Percentiles rank a stretch among this genome's conserved stretches.
Conservation (phyloP, 2,329 filamentous ascomycete species). For the Balansia obtecta region DNA sequence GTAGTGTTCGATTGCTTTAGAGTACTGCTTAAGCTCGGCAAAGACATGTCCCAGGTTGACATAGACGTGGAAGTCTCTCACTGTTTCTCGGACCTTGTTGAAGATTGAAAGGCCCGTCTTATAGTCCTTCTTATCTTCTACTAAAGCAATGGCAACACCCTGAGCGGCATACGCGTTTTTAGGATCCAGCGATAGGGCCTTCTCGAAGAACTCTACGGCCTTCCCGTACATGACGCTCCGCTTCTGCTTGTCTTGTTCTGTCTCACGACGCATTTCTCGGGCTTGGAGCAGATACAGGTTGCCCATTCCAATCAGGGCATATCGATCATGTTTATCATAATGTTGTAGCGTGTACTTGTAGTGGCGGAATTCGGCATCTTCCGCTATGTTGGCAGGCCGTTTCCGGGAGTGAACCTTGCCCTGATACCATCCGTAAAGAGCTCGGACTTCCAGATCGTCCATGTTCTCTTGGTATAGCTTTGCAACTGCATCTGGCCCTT, state of each 20-base stretch:
- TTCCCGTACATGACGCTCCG: slow-evolving; percentile 76
- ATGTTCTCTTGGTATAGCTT: slow-evolving; percentile 78
- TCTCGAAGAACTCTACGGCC: slow-evolving; percentile 97
- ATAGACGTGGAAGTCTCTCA: slow-evolving; percentile 79
- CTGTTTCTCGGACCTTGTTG: slow-evolving; percentile 76
- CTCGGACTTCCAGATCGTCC: slow-evolving; percentile 79
- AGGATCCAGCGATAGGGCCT: slow-evolving; percentile 86
- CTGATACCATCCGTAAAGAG: slow-evolving; percentile 90
- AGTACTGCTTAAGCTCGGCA: slow-evolving; percentile 78
- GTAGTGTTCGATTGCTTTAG: slow-evolving; percentile 89
- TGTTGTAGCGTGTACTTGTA: slow-evolving; percentile 94
- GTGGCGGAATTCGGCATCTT: slow-evolving; percentile 85
- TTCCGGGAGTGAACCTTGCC: slow-evolving; percentile 73
- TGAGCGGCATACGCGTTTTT: slow-evolving; percentile 95
- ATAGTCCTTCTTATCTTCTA: slow-evolving; percentile 88
- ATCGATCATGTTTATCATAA: slow-evolving; percentile 96
- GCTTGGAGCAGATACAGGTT: slow-evolving; percentile 81
- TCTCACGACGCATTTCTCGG: slow-evolving; percentile 86
- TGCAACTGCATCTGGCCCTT: slow-evolving; percentile 74
- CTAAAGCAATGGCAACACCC: slow-evolving; percentile 84
- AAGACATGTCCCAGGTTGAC: slow-evolving; percentile 92
- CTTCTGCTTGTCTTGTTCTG: slow-evolving; percentile 83
- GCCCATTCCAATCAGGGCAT: slow-evolving; percentile 91
- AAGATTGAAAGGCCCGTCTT: slow-evolving; percentile 75
- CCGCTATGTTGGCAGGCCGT: slow-evolving; percentile 63